Conservation (phyloP, 352 stramenopile genomes). For the Aphanomyces euteiches region DNA sequence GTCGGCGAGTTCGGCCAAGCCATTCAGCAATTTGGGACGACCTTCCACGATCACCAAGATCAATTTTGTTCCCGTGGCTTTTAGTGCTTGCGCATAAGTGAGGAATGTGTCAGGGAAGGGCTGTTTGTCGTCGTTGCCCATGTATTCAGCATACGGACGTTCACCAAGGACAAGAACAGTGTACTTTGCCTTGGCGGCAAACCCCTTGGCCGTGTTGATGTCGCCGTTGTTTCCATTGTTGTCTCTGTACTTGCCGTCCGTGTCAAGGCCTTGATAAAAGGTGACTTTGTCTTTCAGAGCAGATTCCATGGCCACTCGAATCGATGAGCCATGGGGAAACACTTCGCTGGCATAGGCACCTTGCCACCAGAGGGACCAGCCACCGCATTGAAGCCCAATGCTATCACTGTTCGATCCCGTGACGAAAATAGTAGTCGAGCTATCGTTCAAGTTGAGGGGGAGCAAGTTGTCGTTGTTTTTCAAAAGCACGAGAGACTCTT, state of each 20-base stretch:
- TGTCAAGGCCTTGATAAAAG: conserved; percentile 57
- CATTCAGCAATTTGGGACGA: conserved; percentile 55
- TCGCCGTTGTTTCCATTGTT: conserved; percentile 43
- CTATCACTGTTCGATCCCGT: conserved; percentile 61
- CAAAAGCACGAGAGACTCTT: conserved; percentile 75
- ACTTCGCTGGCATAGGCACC: conserved; percentile 51
- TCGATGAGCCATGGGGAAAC: conserved; percentile 55
- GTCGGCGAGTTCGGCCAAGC: conserved; percentile 41
- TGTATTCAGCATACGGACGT: conserved; percentile 76
- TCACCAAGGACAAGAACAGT: conserved; percentile 75
- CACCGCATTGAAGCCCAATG: conserved; percentile 65
- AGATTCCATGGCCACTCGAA: conserved; percentile 47
- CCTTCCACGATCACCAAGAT: conserved; percentile 68
- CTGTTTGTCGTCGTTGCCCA: conserved; percentile 60
- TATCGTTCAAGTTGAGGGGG: conserved; percentile 34
- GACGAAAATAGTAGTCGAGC: conserved; percentile 44
- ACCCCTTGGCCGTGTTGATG: conserved; percentile 39
- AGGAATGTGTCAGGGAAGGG: conserved; percentile 54
- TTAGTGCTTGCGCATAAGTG: conserved; percentile 56
- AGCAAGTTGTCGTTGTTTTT: conserved; percentile 58
- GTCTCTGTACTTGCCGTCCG: conserved; percentile 53
- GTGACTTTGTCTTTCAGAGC: neutral
- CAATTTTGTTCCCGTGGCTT: conserved; percentile 52
- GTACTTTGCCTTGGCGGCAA: conserved; percentile 58
- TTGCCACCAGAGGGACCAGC: conserved; percentile 71